A percentile compares a stretch with the other conserved stretches of the same genome.
Evolutionary conservation across 306 rosid genomes (phyloP).

Genomic region (peach (Prunus persica)): DNA sequence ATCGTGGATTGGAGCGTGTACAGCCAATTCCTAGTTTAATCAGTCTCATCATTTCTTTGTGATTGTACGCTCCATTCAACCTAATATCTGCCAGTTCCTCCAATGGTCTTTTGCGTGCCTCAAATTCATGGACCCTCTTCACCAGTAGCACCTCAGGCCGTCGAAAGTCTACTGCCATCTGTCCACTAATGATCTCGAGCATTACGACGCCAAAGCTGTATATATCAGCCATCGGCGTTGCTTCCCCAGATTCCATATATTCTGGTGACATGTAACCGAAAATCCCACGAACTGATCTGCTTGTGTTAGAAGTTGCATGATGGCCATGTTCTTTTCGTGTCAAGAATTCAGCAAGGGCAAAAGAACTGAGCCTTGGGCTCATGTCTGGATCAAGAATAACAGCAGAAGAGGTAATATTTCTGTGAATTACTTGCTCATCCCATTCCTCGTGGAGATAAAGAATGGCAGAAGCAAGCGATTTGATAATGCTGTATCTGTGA

Average conservation of each 20-base stretch:
- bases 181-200: conserved; percentile 79
- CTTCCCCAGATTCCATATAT: conserved; percentile 72
- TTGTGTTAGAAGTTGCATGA: conserved; percentile 35
- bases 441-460: conserved; percentile 97
- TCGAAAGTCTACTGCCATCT: conserved; percentile 82
- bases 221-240: conserved; percentile 65
- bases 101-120: conserved; percentile 47
- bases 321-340: conserved; percentile 79
- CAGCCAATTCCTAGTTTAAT: conserved; percentile 66
- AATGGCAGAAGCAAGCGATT: conserved; percentile 80
- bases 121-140: conserved; percentile 65
- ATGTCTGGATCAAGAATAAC: conserved; percentile 77
- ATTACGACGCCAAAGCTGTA: conserved; percentile 90
- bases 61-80: conserved; percentile 60
- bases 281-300: conserved; percentile 65
- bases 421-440: conserved; percentile 94
- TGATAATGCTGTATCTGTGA: conserved; percentile 67
- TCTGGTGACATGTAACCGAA: conserved; percentile 95
- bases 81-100: conserved; percentile 69
- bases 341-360: conserved; percentile 91
- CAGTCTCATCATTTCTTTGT: conserved; percentile 58
- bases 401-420: conserved; percentile 90
- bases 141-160: conserved; percentile 83
- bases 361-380: conserved; percentile 74
- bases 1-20: conserved; percentile 53